These are phyloP conservation scores for Juglanconis sp. DNA, from an alignment of 2,329 filamentous ascomycete species.

Conservation along the genomic window DNA sequence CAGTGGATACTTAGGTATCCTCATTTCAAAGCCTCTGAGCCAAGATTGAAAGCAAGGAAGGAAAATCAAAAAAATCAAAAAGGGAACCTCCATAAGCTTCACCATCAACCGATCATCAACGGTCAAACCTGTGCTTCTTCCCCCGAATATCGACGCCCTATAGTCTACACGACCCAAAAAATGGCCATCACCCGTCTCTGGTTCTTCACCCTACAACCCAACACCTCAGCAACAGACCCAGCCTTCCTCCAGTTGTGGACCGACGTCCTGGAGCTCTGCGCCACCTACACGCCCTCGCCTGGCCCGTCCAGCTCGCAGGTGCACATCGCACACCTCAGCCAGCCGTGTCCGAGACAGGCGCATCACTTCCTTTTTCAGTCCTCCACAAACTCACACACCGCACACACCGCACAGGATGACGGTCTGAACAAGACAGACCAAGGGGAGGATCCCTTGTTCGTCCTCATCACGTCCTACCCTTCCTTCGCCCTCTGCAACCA, in stretches of 20 bases:
- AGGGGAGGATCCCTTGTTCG: slow-evolving; percentile 1
- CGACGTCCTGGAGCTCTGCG: slow-evolving; percentile 16
- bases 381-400: neutral
- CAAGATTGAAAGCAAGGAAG: neutral
- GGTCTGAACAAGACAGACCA: neutral
- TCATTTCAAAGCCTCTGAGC: neutral
- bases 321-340: slow-evolving; percentile 5
- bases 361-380: slow-evolving; percentile 18
- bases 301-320: neutral
- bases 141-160: neutral
- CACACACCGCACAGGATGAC: neutral
- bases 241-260: slow-evolving; percentile 13
- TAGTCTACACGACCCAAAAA: neutral
- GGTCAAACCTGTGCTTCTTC: neutral
- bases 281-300: slow-evolving; percentile 10
- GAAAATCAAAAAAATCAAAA: neutral
- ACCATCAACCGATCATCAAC: neutral
- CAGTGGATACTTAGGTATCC: neutral
- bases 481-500: slow-evolving; percentile 17
- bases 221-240: slow-evolving; percentile 8
- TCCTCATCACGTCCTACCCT: slow-evolving; percentile 16
- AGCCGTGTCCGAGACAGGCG: neutral
- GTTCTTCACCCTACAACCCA: slow-evolving; percentile 17
- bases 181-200: slow-evolving; percentile 19
- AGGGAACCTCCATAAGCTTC: neutral